phyloP scores from a whole-genome alignment of 345 rosid species.

The Salix suchowensis region DNA sequence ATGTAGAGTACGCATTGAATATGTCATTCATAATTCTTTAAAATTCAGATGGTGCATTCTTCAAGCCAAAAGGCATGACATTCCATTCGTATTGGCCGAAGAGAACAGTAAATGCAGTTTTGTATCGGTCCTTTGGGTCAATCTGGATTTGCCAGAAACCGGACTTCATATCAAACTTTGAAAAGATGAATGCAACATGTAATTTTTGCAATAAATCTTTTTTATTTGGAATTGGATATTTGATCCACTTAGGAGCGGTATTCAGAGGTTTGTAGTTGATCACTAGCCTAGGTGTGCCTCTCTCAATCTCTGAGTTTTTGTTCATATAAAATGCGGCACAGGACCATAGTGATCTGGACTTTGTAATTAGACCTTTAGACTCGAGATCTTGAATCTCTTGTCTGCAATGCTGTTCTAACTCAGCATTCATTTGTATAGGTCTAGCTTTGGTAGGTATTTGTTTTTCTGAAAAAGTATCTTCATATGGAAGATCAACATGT shows the following conservation, averaged over 20 bases:
- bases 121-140: neutral
- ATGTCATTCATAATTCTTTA: too few species aligned
- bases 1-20: too few species aligned
- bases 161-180: neutral
- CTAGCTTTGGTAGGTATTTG: neutral
- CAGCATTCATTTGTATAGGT: neutral
- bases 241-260: too few species aligned
- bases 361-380: neutral
- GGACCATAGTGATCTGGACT: neutral
- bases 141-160: neutral
- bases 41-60: too few species aligned
- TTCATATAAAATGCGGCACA: neutral
- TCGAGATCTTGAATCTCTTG: neutral
- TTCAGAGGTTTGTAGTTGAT: too few species aligned
- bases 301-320: neutral
- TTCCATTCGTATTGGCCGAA: too few species aligned
- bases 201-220: too few species aligned
- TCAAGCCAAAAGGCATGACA: neutral
- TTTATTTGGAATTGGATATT: too few species aligned
- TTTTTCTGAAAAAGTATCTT: neutral
- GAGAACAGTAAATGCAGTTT: rapidly evolving
- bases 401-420: neutral
- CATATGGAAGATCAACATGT: neutral
- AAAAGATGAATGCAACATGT: too few species aligned
- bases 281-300: too few species aligned